Percentiles rank a stretch among this genome's conserved stretches.
These are phyloP conservation scores for Xylariomycetidae sp. DNA, from an alignment of 2,329 filamentous ascomycete genomes.

Conservation along the genomic window DNA sequence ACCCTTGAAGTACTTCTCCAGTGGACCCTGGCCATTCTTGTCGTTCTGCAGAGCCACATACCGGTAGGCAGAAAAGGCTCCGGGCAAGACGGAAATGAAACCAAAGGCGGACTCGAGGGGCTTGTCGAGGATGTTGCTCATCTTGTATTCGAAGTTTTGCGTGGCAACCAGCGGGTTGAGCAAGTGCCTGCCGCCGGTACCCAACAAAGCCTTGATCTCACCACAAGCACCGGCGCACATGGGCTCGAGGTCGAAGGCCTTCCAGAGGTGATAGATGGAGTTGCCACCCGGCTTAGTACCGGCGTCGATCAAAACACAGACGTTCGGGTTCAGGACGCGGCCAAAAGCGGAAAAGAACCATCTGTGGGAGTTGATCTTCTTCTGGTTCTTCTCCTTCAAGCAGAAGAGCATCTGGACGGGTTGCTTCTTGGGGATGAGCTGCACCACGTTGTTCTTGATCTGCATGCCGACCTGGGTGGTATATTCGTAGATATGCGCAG, in stretches of 20 bases:
- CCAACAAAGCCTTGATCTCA: conserved; percentile 96
- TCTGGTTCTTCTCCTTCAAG: conserved; percentile 98
- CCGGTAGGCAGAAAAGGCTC: conserved; percentile 89
- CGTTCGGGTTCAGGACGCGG: conserved; percentile 85
- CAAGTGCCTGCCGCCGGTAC: conserved; percentile 72
- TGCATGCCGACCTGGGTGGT: conserved; percentile 80
- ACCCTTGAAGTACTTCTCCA: conserved; percentile 99
- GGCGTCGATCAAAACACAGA: conserved; percentile 92
- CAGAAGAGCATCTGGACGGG: conserved; percentile 97
- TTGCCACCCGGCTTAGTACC: conserved; percentile 90
- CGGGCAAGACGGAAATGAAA: conserved; percentile 94
- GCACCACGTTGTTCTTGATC: conserved; percentile 84
- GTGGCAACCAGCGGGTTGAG: conserved; percentile 93
- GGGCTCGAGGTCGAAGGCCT: conserved; percentile 93
- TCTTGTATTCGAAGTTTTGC: conserved; percentile 99
- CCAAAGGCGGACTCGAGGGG: conserved; percentile 95
- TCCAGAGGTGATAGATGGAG: conserved; percentile 98
- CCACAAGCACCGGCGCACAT: conserved; percentile 97
- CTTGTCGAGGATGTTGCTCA: conserved; percentile 98
- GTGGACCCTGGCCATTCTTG: conserved; percentile 85
- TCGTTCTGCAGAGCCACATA: conserved; percentile 97
- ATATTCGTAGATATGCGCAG: conserved; percentile 96
- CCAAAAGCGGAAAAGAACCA: conserved; percentile 99
- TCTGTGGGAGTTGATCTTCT: conserved; percentile 99
- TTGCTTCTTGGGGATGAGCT: conserved; percentile 76